phyloP scores from a whole-genome alignment of 345 rosid species.

The Populus ilicifolia region DNA sequence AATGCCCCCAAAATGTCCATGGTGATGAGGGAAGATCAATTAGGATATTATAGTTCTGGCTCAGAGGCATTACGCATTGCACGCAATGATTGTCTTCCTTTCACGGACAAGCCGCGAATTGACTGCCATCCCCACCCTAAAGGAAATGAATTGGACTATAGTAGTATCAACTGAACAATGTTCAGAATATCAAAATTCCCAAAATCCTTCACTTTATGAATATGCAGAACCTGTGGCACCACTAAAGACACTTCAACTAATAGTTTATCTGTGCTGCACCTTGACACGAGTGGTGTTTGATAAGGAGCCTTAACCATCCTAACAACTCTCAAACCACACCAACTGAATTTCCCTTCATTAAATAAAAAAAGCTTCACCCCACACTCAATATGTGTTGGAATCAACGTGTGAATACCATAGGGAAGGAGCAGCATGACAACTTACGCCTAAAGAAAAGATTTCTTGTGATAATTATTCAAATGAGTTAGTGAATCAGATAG shows the following conservation, averaged over 20 bases:
- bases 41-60: neutral
- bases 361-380: neutral
- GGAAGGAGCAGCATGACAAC: neutral
- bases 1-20: neutral
- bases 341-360: neutral
- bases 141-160: neutral
- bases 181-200: neutral
- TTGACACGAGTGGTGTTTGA: neutral
- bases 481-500: neutral
- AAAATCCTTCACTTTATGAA: neutral
- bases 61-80: too few species aligned
- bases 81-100: too few species aligned
- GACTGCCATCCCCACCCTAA: too few species aligned
- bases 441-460: neutral
- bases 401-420: neutral
- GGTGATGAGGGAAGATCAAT: neutral
- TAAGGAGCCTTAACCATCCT: neutral
- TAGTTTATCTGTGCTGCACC: neutral
- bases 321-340: neutral
- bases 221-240: neutral
- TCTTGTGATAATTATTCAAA: neutral
- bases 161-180: neutral
- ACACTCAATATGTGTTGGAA: neutral
- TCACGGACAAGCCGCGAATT: too few species aligned
- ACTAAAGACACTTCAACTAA: neutral